These are phyloP conservation scores for Polygonum maritimum DNA, from an alignment of 148 eudicot species.

Conservation along the genomic window DNA sequence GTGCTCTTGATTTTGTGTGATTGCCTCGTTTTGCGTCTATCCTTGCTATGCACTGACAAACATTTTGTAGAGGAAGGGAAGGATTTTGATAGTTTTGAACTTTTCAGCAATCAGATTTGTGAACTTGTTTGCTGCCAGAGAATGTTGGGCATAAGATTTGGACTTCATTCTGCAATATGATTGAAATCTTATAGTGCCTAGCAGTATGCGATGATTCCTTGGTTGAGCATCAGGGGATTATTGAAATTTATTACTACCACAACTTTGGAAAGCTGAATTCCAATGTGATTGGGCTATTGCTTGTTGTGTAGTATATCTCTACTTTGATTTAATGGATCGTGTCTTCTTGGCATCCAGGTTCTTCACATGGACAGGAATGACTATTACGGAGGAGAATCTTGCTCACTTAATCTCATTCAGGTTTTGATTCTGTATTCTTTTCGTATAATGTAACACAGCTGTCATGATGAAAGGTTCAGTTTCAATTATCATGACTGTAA, in stretches of 20 bases:
- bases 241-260: neutral
- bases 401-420: conserved; percentile 47
- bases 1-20: neutral
- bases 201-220: neutral
- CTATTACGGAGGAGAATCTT: conserved; percentile 54
- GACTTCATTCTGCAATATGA: neutral
- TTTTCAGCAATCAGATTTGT: neutral
- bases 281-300: neutral
- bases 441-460: neutral
- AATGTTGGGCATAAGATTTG: neutral
- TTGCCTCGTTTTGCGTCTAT: neutral
- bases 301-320: neutral
- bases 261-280: neutral
- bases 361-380: conserved; percentile 61
- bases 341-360: conserved; percentile 23
- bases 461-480: neutral
- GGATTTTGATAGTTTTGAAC: neutral
- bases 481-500: neutral
- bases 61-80: neutral
- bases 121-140: neutral
- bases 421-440: conserved; percentile 6
- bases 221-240: neutral
- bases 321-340: neutral
- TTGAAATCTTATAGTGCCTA: neutral
- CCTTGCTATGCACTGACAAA: neutral